Evolutionary conservation across 495 filamentous ascomycete genomes (phyloP).

Genomic region (Amniculicola lignicola): DNA sequence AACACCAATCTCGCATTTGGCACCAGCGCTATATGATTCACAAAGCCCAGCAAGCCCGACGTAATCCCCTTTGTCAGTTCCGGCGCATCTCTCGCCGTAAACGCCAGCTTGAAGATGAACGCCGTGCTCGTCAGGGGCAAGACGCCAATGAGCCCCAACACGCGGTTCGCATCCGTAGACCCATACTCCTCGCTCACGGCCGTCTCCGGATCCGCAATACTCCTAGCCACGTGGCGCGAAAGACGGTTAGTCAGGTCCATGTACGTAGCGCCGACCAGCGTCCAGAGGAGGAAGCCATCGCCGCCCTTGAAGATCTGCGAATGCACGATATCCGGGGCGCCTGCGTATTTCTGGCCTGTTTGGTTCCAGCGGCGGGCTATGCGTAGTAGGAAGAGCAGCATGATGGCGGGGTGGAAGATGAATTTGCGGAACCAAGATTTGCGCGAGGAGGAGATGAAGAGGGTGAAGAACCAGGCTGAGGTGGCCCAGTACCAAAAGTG

Average conservation of each 20-base stretch:
- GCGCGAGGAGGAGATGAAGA: conserved; percentile 24
- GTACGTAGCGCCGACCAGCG: conserved; percentile 69
- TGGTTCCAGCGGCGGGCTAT: conserved; percentile 84
- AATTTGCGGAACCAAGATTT: conserved; percentile 22
- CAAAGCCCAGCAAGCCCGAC: conserved; percentile 23
- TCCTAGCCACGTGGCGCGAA: conserved; percentile 14
- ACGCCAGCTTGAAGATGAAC: conserved; percentile 78
- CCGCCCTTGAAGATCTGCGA: conserved; percentile 54
- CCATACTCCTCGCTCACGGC: conserved; percentile 7
- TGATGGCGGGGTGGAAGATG: conserved; percentile 30
- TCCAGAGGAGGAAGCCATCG: conserved; percentile 66
- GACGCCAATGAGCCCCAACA: conserved; percentile 38
- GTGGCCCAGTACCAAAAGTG: conserved; percentile 96
- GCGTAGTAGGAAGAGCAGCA: conserved; percentile 49
- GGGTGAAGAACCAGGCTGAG: conserved; percentile 65
- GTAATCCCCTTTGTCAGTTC: conserved; percentile 66
- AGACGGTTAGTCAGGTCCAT: conserved; percentile 34
- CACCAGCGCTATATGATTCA: conserved; percentile 34
- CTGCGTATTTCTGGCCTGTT: conserved; percentile 91
- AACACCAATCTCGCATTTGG: conserved; percentile 37
- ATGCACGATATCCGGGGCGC: conserved; percentile 78
- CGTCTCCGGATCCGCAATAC: neutral
- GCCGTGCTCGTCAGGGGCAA: conserved; percentile 53
- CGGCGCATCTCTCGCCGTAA: conserved; percentile 77
- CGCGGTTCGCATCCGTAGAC: conserved; percentile 14